phyloP scores from a whole-genome alignment of 2,329 filamentous ascomycete genomes.

The Sporothrix humicola region DNA sequence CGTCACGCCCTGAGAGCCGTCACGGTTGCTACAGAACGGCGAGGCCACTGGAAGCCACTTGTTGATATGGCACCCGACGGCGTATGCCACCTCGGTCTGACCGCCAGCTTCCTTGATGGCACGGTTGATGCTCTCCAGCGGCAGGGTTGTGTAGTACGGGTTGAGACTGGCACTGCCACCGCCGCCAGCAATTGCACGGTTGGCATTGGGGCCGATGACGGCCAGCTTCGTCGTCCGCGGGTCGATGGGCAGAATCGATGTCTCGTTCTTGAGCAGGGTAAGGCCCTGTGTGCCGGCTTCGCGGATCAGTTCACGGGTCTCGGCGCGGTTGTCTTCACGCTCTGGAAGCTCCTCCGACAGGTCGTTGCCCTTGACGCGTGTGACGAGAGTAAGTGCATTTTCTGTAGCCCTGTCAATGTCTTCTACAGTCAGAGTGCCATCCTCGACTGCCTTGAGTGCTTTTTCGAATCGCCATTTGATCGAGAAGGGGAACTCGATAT shows the following conservation, averaged over 20 bases:
- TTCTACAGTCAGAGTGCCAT: conserved; percentile 54
- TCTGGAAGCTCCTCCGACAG: conserved; percentile 63
- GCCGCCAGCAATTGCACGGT: conserved; percentile 69
- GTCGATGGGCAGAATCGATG: conserved; percentile 62
- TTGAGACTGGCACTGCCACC: conserved; percentile 72
- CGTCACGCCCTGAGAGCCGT: conserved; percentile 64
- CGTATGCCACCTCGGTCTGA: conserved; percentile 63
- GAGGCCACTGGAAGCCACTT: conserved; percentile 70
- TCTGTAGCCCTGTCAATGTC: conserved; percentile 64
- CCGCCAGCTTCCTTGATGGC: conserved; percentile 51
- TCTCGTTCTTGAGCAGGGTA: conserved; percentile 68
- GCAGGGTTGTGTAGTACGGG: conserved; percentile 70
- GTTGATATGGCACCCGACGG: conserved; percentile 66
- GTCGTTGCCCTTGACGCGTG: conserved; percentile 66
- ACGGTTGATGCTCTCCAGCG: conserved; percentile 65
- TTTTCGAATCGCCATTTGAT: conserved; percentile 63
- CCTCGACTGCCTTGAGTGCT: conserved; percentile 57
- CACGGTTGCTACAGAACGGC: conserved; percentile 60
- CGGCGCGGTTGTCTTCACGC: conserved; percentile 60
- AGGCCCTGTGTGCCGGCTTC: conserved; percentile 66
- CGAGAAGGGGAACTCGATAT: conserved; percentile 64
- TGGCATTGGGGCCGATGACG: conserved; percentile 71
- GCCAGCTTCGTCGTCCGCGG: conserved; percentile 63
- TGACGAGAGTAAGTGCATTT: conserved; percentile 64
- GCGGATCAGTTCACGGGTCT: conserved; percentile 65